Conservation (phyloP, 805 yeast genomes). For the Starmerella vitae region DNA sequence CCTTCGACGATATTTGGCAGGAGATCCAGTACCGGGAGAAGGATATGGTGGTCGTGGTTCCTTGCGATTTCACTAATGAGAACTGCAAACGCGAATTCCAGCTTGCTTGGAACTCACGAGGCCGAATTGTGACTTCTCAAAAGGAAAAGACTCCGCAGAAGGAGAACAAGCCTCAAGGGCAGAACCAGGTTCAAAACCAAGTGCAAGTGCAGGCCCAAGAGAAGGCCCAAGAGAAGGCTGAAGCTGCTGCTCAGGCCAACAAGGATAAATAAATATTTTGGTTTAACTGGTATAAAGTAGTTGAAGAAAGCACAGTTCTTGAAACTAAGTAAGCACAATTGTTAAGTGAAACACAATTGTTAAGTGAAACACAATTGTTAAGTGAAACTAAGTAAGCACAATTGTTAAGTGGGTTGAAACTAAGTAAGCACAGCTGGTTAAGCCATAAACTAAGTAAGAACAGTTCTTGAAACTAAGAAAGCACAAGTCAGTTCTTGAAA, state of each 20-base stretch:
- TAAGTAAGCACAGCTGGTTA: too few species aligned
- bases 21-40: conserved; percentile 24
- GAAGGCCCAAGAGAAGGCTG: conserved; percentile 17
- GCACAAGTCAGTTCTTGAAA: too few species aligned
- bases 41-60: conserved; percentile 27
- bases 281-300: too few species aligned
- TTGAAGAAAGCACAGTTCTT: too few species aligned
- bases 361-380: too few species aligned
- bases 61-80: conserved; percentile 25
- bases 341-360: too few species aligned
- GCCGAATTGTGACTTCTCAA: conserved; percentile 11
- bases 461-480: too few species aligned
- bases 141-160: not conserved
- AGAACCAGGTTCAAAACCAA: conserved; percentile 19
- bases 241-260: conserved; percentile 5
- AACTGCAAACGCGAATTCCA: conserved; percentile 24
- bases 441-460: too few species aligned
- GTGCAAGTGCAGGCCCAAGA: conserved; percentile 21
- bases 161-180: conserved; percentile 1
- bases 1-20: conserved; percentile 15
- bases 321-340: too few species aligned
- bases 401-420: too few species aligned
- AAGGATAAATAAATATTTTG: too few species aligned
- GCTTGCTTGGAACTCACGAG: conserved; percentile 23
- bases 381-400: too few species aligned